Conservation (phyloP, 2,329 filamentous ascomycete species). For the Exophiala calicioides region DNA sequence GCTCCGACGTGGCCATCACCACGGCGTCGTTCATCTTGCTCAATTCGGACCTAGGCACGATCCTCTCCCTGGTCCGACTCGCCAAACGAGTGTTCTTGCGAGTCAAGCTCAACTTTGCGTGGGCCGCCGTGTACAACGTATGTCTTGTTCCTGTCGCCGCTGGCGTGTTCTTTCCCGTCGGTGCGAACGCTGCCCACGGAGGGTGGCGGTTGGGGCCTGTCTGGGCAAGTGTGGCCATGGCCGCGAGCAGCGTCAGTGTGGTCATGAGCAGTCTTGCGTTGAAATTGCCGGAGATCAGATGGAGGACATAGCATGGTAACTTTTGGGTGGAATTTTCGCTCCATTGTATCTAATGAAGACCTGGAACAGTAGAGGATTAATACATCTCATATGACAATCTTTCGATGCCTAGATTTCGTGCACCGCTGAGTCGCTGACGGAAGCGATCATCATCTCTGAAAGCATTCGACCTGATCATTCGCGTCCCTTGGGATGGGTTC, state of each 20-base stretch:
- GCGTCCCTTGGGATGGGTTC: too few species aligned
- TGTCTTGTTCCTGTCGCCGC: conserved; percentile 78
- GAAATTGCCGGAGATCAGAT: conserved; percentile 42
- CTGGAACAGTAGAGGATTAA: too few species aligned
- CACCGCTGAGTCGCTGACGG: too few species aligned
- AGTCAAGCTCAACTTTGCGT: conserved; percentile 81
- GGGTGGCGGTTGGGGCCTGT: conserved; percentile 51
- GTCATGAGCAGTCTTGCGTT: conserved; percentile 77
- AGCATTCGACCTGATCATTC: too few species aligned
- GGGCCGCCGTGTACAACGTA: conserved; percentile 81
- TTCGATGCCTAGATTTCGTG: too few species aligned
- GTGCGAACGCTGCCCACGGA: conserved; percentile 37
- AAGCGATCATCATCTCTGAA: too few species aligned
- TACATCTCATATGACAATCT: too few species aligned
- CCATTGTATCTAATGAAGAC: too few species aligned
- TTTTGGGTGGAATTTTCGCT: too few species aligned
- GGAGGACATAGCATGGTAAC: conserved; percentile 8
- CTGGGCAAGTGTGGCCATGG: conserved; percentile 92
- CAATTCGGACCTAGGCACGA: conserved; percentile 66
- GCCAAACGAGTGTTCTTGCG: conserved; percentile 71
- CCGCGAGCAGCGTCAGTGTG: conserved; percentile 85
- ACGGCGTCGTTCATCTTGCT: conserved; percentile 80
- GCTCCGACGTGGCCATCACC: conserved; percentile 79
- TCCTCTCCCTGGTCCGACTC: conserved; percentile 73
- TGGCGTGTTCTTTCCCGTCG: conserved; percentile 70